Conservation (phyloP, 2,329 filamentous ascomycete genomes). For the Aspergillus udagawae region DNA sequence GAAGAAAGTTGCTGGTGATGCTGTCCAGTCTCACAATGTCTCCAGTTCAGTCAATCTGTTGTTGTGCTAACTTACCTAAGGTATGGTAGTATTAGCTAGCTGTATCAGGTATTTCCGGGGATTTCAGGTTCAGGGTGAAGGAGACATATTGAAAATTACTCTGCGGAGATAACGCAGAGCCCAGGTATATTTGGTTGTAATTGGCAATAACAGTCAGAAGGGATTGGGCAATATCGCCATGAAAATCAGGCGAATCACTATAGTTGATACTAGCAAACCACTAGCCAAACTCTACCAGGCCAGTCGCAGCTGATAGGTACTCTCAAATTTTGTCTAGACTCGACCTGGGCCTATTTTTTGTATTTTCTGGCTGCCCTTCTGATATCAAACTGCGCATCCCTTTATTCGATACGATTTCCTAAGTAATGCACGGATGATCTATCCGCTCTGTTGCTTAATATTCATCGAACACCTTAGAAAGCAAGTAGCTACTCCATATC, state of each 20-base stretch:
- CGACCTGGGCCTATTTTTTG: background rate
- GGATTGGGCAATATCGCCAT: background rate
- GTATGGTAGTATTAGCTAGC: background rate
- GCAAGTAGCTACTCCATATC: background rate
- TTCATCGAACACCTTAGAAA: background rate
- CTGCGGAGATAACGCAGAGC: background rate
- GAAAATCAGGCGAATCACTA: conserved; percentile 1
- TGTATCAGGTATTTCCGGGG: background rate
- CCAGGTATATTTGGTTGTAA: too few relatives aligned
- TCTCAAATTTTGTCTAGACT: conserved; percentile 1
- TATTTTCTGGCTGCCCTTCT: background rate
- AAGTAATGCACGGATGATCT: background rate
- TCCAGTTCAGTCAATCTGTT: background rate
- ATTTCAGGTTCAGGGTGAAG: background rate
- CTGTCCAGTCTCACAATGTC: background rate
- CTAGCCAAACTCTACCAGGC: conserved; percentile 6
- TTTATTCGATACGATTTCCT: background rate
- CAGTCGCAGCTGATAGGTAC: conserved; percentile 1
- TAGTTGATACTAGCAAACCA: conserved; percentile 4
- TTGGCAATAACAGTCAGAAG: too few relatives aligned
- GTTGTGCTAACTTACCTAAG: background rate
- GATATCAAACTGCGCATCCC: background rate
- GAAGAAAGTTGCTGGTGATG: background rate
- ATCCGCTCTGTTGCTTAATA: background rate
- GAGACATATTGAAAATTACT: background rate